A percentile compares a stretch with the other conserved stretches of the same genome.
Evolutionary conservation across 495 filamentous ascomycete genomes (phyloP).

Genomic region (Neurospora sp.): DNA sequence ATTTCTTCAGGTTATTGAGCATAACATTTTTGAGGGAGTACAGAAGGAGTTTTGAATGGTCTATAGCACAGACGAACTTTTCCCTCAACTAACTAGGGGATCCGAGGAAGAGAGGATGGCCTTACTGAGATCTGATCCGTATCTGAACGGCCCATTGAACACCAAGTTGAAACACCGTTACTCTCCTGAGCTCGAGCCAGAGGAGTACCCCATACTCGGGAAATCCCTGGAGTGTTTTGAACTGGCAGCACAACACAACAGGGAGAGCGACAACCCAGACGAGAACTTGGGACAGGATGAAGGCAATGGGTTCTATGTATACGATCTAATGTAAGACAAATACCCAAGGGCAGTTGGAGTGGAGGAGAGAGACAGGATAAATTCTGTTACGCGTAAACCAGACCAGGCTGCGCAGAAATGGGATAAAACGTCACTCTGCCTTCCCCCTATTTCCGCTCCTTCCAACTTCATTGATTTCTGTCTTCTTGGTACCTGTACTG

Average conservation of each 20-base stretch:
- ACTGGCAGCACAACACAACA: not conserved
- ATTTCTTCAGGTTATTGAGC: not conserved
- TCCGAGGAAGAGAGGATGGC: not conserved
- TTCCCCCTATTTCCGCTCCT: not conserved
- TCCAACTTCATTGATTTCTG: not conserved
- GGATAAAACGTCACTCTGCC: not conserved
- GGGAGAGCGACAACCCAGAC: not conserved
- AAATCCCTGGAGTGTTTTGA: not conserved
- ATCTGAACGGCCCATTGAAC: not conserved
- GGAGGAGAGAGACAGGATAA: not conserved
- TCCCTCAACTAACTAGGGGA: not conserved
- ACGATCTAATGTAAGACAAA: not conserved
- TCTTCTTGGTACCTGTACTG: not conserved
- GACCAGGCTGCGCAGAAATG: not conserved
- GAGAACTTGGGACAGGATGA: not conserved
- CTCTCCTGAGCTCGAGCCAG: not conserved
- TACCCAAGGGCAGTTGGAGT: not conserved
- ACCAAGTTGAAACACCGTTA: not conserved
- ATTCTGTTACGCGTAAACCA: not conserved
- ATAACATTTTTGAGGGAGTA: no score
- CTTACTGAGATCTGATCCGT: not conserved
- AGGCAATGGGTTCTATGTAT: not conserved
- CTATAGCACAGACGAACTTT: not conserved
- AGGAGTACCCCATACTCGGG: accelerated
- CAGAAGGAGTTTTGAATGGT: not conserved